These are phyloP conservation scores for Vitis labrusca DNA, from an alignment of 164 flowering plant genomes.

Conservation along the genomic window DNA sequence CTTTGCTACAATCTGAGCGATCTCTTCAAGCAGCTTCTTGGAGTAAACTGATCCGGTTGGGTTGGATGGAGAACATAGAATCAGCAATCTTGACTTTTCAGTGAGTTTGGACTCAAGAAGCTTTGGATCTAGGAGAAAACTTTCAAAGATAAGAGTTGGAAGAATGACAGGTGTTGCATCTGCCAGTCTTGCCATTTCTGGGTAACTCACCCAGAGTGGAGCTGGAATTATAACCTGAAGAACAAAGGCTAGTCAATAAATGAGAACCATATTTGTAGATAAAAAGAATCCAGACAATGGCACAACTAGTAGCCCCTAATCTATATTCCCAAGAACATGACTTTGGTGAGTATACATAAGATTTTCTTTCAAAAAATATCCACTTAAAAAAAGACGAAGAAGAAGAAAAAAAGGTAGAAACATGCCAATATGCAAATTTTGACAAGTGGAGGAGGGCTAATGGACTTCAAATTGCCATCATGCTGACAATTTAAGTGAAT, in stretches of 20 bases:
- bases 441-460: not conserved
- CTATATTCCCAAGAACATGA: not conserved
- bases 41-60: conserved; percentile 98
- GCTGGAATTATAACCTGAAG: conserved; percentile 89
- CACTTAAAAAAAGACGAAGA: not conserved
- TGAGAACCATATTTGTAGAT: conserved; percentile 5
- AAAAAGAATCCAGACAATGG: not conserved
- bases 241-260: not conserved
- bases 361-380: not conserved
- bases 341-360: not conserved
- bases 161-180: conserved; percentile 93
- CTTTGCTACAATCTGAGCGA: conserved; percentile 76
- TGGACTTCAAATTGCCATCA: no score
- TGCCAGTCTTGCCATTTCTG: conserved; percentile 92
- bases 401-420: not conserved
- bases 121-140: conserved; percentile 81
- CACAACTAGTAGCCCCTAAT: not conserved
- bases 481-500: no score
- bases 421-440: not conserved
- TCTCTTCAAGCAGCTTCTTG: conserved; percentile 72
- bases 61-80: conserved; percentile 93
- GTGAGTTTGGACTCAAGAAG: conserved; percentile 69
- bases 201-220: conserved; percentile 95
- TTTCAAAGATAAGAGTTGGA: conserved; percentile 66
- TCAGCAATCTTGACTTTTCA: conserved; percentile 86